These are phyloP conservation scores for Kentomonas sorsogonicus DNA, from an alignment of 208 protist genomes.

Conservation along the genomic window DNA sequence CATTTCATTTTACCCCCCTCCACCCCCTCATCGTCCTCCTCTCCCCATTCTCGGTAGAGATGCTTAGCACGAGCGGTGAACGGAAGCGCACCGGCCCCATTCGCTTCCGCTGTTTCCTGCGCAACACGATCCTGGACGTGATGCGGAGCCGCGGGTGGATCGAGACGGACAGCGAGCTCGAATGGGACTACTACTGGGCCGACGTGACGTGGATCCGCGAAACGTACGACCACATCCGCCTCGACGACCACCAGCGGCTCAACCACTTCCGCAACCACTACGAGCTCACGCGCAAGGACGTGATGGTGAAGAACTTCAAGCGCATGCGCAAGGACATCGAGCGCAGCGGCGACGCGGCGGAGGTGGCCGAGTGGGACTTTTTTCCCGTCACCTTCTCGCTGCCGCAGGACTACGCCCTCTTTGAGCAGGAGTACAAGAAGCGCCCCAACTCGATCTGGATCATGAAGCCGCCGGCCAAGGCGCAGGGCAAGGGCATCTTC, in stretches of 20 bases:
- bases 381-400: slow-evolving; percentile 93
- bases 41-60: background rate
- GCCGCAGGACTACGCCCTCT: slow-evolving; percentile 93
- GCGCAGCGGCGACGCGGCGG: slow-evolving; percentile 74
- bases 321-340: slow-evolving; percentile 85
- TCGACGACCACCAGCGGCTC: slow-evolving; percentile 83
- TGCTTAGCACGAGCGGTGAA: slow-evolving; percentile 11
- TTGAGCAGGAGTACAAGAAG: slow-evolving; percentile 92
- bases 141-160: slow-evolving; percentile 91
- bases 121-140: slow-evolving; percentile 88
- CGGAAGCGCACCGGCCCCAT: slow-evolving; percentile 45
- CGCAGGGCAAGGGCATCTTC: slow-evolving; percentile 96
- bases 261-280: slow-evolving; percentile 97
- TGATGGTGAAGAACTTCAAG: slow-evolving; percentile 96
- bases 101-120: slow-evolving; percentile 81
- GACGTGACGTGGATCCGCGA: slow-evolving; percentile 92
- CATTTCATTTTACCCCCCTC: too few relatives aligned
- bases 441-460: slow-evolving; percentile 92
- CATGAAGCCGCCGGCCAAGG: slow-evolving; percentile 96
- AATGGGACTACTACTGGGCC: slow-evolving; percentile 93
- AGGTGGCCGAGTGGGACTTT: slow-evolving; percentile 90
- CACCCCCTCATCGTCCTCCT: background rate
- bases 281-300: slow-evolving; percentile 95
- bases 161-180: slow-evolving; percentile 85
- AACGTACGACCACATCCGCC: slow-evolving; percentile 81